phyloP scores from a whole-genome alignment of 768 basidiomycete species.

The Crepidotus variabilis region DNA sequence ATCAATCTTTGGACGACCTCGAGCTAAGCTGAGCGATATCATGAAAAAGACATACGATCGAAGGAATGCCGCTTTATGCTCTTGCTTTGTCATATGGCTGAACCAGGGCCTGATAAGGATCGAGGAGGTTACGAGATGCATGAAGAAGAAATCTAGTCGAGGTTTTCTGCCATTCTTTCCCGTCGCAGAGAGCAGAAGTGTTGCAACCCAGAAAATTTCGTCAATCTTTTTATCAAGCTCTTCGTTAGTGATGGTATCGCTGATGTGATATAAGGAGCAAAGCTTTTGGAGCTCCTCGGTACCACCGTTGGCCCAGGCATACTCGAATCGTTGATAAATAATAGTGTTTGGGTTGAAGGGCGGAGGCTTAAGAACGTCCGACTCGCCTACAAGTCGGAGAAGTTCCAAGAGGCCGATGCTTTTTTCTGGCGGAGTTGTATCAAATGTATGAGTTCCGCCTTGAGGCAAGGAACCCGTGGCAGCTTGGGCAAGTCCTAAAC shows the following conservation, averaged over 20 bases:
- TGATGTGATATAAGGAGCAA: conserved; percentile 35
- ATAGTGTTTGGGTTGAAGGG: conserved; percentile 47
- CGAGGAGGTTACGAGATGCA: conserved; percentile 53
- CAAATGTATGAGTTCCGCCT: conserved; percentile 29
- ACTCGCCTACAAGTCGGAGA: conserved; percentile 47
- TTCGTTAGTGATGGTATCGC: conserved; percentile 22
- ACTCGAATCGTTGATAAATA: conserved; percentile 29
- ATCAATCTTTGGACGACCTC: conserved; percentile 54
- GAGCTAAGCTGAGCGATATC: conserved; percentile 30
- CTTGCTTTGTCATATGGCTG: conserved; percentile 24
- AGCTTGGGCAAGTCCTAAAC: conserved; percentile 44
- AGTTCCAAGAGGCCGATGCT: conserved; percentile 43
- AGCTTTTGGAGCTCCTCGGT: conserved; percentile 42
- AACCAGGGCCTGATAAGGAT: conserved; percentile 45
- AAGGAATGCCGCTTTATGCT: conserved; percentile 42
- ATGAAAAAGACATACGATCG: conserved; percentile 36
- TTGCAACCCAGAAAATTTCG: conserved; percentile 46
- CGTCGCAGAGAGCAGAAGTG: conserved; percentile 44
- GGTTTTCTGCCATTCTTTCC: conserved; percentile 44
- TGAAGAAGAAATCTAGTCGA: conserved; percentile 55
- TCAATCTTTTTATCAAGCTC: conserved; percentile 42
- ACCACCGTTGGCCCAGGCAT: conserved; percentile 33
- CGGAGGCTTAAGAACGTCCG: conserved; percentile 42
- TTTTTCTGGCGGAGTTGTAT: conserved; percentile 10
- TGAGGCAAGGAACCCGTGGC: conserved; percentile 33